A percentile compares a stretch with the other conserved stretches of the same genome.
These are phyloP conservation scores for Delphinella strobiligena DNA, from an alignment of 2,329 filamentous ascomycete species.

Conservation along the genomic window DNA sequence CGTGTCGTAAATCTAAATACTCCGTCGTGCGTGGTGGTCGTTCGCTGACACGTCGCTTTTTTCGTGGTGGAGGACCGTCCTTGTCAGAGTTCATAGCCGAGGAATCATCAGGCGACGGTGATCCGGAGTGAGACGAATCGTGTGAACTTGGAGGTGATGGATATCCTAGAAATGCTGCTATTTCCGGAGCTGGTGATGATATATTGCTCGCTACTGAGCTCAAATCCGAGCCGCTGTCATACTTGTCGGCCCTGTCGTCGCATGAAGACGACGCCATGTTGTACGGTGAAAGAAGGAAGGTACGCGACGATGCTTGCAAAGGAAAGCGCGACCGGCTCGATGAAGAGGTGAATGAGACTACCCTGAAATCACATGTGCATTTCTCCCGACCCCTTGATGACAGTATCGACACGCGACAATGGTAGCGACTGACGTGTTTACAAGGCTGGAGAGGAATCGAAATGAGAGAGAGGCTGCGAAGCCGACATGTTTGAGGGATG, in stretches of 20 bases:
- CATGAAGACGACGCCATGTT: constrained; percentile 19
- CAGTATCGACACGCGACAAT: constrained; percentile 8
- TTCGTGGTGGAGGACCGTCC: constrained; percentile 58
- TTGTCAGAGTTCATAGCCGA: constrained; percentile 34
- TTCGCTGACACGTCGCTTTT: constrained; percentile 58
- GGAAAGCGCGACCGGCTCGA: constrained; percentile 1
- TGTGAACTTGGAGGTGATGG: constrained; percentile 28
- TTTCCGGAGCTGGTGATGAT: constrained; percentile 20
- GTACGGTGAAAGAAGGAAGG: constrained; percentile 1
- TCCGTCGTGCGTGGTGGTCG: constrained; percentile 66
- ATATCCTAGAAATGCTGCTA: constrained; percentile 12
- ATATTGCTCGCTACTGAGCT: constrained; percentile 27
- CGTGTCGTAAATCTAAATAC: constrained; percentile 57
- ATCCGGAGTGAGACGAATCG: constrained; percentile 32
- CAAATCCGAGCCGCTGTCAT: constrained; percentile 25
- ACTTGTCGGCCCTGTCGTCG: constrained; percentile 15
- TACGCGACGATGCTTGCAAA: constrained; percentile 3
- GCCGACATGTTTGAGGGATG: not conserved
- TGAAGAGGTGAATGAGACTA: constrained; percentile 4
- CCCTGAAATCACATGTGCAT: constrained; percentile 3
- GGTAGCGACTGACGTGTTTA: constrained; percentile 4
- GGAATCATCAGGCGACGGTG: constrained; percentile 33
- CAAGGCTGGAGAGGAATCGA: not conserved
- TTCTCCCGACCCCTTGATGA: constrained; percentile 1
- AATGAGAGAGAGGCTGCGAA: not conserved